A percentile compares a stretch with the other conserved stretches of the same genome.
Conservation (phyloP, 768 basidiomycete genomes). For the Boletus vermiculosoides region DNA sequence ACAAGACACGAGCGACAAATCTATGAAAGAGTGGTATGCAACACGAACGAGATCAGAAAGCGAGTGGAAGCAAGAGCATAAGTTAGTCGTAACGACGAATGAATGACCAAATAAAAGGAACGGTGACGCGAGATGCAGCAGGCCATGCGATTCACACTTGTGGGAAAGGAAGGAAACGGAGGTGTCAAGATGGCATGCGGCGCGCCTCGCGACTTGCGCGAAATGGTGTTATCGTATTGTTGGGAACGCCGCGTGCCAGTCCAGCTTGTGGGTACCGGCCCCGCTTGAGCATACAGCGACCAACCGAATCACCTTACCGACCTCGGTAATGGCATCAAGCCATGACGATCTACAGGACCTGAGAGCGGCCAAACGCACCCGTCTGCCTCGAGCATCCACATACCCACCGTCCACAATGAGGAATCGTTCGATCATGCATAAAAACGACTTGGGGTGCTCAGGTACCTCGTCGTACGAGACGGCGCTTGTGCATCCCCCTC, state of each 20-base stretch:
- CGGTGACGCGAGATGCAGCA: not conserved
- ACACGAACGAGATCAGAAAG: slow-evolving; percentile 11
- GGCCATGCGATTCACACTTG: not conserved
- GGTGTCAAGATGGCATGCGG: not conserved
- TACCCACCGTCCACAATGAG: not conserved
- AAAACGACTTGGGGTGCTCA: not conserved
- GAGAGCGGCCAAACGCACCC: not conserved
- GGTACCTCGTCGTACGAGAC: slow-evolving; percentile 18
- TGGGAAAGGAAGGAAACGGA: not conserved
- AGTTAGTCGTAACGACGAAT: slow-evolving; percentile 13
- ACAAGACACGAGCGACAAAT: not conserved
- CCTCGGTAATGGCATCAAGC: slow-evolving; percentile 17
- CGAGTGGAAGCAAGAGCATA: slow-evolving; percentile 10
- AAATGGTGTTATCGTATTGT: not conserved
- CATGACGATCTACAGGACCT: slow-evolving; percentile 3
- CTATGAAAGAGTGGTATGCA: slow-evolving; percentile 13
- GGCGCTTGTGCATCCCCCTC: slow-evolving; percentile 24
- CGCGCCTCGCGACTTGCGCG: slow-evolving; percentile 14
- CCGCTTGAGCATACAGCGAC: slow-evolving; percentile 2
- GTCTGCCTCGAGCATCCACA: not conserved
- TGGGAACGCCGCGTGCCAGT: not conserved
- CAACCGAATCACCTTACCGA: not conserved
- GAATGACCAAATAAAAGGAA: not conserved
- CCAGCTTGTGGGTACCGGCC: slow-evolving; percentile 12
- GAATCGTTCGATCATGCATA: not conserved